Evolutionary conservation across 805 yeast species (phyloP).

Genomic region (Alloascoidea africana): DNA sequence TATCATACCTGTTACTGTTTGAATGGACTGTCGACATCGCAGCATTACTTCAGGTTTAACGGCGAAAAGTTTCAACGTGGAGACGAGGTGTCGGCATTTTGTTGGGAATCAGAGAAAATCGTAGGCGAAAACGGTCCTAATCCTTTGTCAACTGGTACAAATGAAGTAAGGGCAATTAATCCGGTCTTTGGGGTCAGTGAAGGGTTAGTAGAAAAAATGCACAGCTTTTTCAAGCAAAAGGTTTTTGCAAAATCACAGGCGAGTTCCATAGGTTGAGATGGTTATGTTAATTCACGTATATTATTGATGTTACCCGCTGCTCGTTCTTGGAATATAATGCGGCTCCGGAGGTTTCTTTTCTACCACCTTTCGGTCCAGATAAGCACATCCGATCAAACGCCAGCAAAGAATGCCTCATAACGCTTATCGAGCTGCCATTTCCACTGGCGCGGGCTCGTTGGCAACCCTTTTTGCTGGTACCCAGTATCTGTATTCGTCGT

Average conservation of each 20-base stretch:
- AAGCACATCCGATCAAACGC: too few relatives aligned
- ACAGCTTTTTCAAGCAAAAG: constrained; percentile 7
- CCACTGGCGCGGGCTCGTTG: background rate
- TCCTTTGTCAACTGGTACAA: constrained; percentile 4
- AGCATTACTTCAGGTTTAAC: constrained; percentile 23
- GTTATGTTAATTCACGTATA: too few relatives aligned
- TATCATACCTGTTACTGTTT: constrained; percentile 85
- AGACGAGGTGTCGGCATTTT: constrained; percentile 13
- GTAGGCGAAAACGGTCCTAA: too few relatives aligned
- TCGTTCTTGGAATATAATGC: too few relatives aligned
- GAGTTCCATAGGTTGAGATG: constrained; percentile 24
- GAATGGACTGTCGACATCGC: constrained; percentile 55
- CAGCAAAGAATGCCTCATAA: too few relatives aligned
- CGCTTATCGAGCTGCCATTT: too few relatives aligned
- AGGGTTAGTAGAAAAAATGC: constrained; percentile 22
- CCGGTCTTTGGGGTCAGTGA: constrained; percentile 47
- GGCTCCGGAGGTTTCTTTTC: too few relatives aligned
- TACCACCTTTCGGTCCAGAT: too few relatives aligned
- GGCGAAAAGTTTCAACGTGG: constrained; percentile 9
- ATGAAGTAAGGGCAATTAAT: constrained; percentile 22
- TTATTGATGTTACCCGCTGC: too few relatives aligned
- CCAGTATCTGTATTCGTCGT: constrained; percentile 58
- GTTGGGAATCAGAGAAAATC: constrained; percentile 14
- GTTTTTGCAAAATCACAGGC: constrained; percentile 16
- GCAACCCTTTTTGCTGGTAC: constrained; percentile 34